Evolutionary conservation across 75 land plant species (phyloP).

Genomic region (Cunninghamia lanceolata): DNA sequence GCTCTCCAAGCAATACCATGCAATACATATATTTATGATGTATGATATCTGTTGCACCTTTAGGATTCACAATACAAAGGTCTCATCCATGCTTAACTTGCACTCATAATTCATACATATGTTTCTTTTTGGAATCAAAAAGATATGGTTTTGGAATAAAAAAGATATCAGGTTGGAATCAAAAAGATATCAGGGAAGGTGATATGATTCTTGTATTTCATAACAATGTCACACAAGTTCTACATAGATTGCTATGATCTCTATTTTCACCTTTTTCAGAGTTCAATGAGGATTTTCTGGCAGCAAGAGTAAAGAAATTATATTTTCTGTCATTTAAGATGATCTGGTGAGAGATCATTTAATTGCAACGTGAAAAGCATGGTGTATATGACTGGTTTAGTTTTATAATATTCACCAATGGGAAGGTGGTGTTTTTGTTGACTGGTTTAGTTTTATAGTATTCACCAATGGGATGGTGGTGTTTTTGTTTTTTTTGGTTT

Average conservation of each 20-base stretch:
- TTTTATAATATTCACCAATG: no score
- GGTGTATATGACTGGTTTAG: not conserved
- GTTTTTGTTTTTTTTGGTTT: no score
- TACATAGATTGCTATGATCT: not conserved
- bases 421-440: no score
- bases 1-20: not conserved
- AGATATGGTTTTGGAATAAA: not conserved
- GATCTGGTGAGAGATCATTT: not conserved
- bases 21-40: not conserved
- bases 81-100: no score
- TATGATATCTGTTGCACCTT: not conserved
- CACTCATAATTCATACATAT: not conserved
- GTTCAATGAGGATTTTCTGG: not conserved
- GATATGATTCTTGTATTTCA: not conserved
- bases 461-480: no score
- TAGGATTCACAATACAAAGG: not conserved
- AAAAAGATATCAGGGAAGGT: not conserved
- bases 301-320: not conserved
- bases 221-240: not conserved
- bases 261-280: no score
- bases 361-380: not conserved
- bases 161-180: not conserved
- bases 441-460: no score
- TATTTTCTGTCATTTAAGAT: not conserved
- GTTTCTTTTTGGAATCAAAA: not conserved